A percentile compares a stretch with the other conserved stretches of the same genome.
phyloP scores from a whole-genome alignment of 352 stramenopile species.

The Pythium vanterpoolii region DNA sequence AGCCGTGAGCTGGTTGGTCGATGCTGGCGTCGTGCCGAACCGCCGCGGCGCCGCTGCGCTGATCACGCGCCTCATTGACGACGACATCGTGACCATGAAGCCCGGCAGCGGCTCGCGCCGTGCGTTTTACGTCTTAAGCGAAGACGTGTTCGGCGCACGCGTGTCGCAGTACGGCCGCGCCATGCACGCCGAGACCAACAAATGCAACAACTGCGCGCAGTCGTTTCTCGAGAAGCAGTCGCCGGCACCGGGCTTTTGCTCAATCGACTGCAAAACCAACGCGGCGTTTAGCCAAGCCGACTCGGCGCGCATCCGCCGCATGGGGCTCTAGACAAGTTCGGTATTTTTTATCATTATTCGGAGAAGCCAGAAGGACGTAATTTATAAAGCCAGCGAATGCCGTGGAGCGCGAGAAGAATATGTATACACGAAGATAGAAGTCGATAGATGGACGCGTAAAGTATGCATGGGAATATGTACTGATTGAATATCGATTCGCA shows the following conservation, averaged over 20 bases:
- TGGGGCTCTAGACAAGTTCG: constrained; percentile 31
- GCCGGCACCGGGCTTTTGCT: constrained; percentile 73
- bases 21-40: constrained; percentile 58
- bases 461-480: not conserved
- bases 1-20: constrained; percentile 78
- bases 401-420: not conserved
- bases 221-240: constrained; percentile 65
- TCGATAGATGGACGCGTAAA: not conserved
- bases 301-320: constrained; percentile 57
- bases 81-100: constrained; percentile 71
- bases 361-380: too few species aligned
- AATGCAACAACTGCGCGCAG: constrained; percentile 79
- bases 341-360: constrained; percentile 9
- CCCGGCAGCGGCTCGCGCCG: constrained; percentile 43
- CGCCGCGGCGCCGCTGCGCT: constrained; percentile 47
- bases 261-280: constrained; percentile 87
- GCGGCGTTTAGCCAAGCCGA: constrained; percentile 67
- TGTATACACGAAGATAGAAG: not conserved
- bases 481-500: too few species aligned
- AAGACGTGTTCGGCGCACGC: constrained; percentile 50
- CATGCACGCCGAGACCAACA: constrained; percentile 76
- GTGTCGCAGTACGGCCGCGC: constrained; percentile 58
- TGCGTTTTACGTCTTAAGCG: constrained; percentile 70
- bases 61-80: constrained; percentile 65
- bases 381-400: constrained; percentile 15